phyloP scores from a whole-genome alignment of 345 rosid species.

The Eucalyptus tenuipes region DNA sequence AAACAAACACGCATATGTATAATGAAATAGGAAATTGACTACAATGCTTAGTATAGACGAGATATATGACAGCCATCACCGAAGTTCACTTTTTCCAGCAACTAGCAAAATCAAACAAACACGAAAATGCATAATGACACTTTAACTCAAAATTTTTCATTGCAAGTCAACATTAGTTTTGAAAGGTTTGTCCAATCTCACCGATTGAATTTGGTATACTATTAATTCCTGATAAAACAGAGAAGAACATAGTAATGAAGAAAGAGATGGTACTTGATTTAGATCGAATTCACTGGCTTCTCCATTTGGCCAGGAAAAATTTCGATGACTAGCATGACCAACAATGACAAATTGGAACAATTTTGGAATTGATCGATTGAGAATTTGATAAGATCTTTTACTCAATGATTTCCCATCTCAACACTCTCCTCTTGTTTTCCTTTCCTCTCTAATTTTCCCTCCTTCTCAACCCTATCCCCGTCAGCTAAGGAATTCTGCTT shows the following conservation, averaged over 20 bases:
- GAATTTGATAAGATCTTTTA: background rate
- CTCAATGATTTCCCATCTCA: background rate
- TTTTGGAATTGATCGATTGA: background rate
- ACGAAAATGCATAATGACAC: background rate
- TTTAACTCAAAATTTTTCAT: too few species aligned
- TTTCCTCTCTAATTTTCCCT: background rate
- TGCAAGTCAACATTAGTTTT: background rate
- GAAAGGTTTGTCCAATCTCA: background rate
- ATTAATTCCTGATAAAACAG: fast-evolving
- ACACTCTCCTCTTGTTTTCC: background rate
- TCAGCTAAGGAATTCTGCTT: too few species aligned
- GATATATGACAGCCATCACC: too few species aligned
- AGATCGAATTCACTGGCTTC: background rate
- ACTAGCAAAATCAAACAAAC: too few species aligned
- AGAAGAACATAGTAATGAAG: background rate
- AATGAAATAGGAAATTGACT: too few species aligned
- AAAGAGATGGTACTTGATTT: background rate
- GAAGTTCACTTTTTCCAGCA: too few species aligned
- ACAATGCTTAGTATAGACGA: too few species aligned
- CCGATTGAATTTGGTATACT: background rate
- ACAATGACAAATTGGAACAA: background rate
- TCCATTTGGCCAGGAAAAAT: background rate
- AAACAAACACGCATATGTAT: too few species aligned
- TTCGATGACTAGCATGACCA: background rate
- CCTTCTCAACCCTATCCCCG: too few species aligned